These are phyloP conservation scores for Leccinellum luteum DNA, from an alignment of 768 basidiomycete species.

Conservation along the genomic window DNA sequence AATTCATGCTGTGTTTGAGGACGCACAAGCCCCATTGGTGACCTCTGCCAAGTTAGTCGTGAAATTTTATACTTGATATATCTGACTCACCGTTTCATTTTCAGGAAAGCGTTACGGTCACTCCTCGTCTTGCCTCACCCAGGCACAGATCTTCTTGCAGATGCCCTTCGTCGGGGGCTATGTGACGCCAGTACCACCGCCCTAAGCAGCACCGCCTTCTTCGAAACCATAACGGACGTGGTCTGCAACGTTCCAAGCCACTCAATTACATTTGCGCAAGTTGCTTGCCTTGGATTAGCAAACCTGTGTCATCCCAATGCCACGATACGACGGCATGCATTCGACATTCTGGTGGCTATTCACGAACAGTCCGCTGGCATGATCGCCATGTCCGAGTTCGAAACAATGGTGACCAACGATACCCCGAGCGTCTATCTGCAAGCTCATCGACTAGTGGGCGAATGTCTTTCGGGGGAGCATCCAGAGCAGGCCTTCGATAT, in stretches of 20 bases:
- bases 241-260: slow-evolving; percentile 53
- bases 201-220: slow-evolving; percentile 64
- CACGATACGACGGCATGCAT: slow-evolving; percentile 68
- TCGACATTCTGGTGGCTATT: slow-evolving; percentile 70
- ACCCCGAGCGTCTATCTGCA: slow-evolving; percentile 77
- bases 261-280: slow-evolving; percentile 70
- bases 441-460: slow-evolving; percentile 75
- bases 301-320: slow-evolving; percentile 76
- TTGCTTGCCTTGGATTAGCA: slow-evolving; percentile 72
- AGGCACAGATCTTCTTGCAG: slow-evolving; percentile 58
- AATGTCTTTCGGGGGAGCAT: slow-evolving; percentile 76
- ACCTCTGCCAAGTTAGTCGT: slow-evolving; percentile 61
- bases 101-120: slow-evolving; percentile 73
- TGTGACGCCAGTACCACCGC: slow-evolving; percentile 51
- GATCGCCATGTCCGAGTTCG: slow-evolving; percentile 67
- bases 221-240: slow-evolving; percentile 74
- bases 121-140: slow-evolving; percentile 57
- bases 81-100: slow-evolving; percentile 2
- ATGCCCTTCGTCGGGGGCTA: slow-evolving; percentile 67
- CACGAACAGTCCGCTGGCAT: slow-evolving; percentile 69
- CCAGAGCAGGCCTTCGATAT: slow-evolving; percentile 62
- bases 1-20: slow-evolving; percentile 65
- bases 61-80: neutral
- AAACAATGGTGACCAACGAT: slow-evolving; percentile 67
- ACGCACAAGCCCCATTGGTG: slow-evolving; percentile 49